Conservation (phyloP, 2,329 filamentous ascomycete genomes). For the Fusarium devonianum region DNA sequence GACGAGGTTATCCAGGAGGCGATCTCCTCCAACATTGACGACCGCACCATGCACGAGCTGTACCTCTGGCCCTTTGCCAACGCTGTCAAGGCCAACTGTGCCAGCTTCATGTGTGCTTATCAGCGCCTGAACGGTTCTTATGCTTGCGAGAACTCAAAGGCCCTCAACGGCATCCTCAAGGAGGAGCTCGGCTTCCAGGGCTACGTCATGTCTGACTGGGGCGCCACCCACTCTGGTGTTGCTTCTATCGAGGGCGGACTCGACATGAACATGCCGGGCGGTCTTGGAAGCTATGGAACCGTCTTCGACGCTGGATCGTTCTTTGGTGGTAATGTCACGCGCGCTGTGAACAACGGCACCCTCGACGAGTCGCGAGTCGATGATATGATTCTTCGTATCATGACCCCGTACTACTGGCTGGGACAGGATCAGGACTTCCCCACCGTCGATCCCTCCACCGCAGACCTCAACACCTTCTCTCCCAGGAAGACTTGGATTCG, state of each 20-base stretch:
- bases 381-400: conserved; percentile 61
- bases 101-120: conserved; percentile 70
- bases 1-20: conserved; percentile 41
- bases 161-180: conserved; percentile 79
- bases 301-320: conserved; percentile 46
- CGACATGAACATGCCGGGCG: conserved; percentile 65
- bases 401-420: conserved; percentile 60
- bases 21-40: conserved; percentile 59
- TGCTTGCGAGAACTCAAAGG: conserved; percentile 79
- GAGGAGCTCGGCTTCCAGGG: conserved; percentile 82
- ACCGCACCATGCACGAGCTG: conserved; percentile 65
- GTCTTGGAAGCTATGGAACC: conserved; percentile 44
- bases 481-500: conserved; percentile 55
- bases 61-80: conserved; percentile 49
- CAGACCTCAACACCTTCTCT: conserved; percentile 58
- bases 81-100: conserved; percentile 44
- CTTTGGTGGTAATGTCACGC: conserved; percentile 56
- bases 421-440: conserved; percentile 58
- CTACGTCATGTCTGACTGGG: conserved; percentile 82
- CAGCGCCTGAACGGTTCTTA: conserved; percentile 84
- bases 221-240: conserved; percentile 75
- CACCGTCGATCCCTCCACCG: conserved; percentile 52
- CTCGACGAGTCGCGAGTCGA: conserved; percentile 51
- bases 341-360: conserved; percentile 57
- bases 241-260: conserved; percentile 73